Conservation (phyloP, 2,329 filamentous ascomycete species). For the Colletotrichum trifolii region DNA sequence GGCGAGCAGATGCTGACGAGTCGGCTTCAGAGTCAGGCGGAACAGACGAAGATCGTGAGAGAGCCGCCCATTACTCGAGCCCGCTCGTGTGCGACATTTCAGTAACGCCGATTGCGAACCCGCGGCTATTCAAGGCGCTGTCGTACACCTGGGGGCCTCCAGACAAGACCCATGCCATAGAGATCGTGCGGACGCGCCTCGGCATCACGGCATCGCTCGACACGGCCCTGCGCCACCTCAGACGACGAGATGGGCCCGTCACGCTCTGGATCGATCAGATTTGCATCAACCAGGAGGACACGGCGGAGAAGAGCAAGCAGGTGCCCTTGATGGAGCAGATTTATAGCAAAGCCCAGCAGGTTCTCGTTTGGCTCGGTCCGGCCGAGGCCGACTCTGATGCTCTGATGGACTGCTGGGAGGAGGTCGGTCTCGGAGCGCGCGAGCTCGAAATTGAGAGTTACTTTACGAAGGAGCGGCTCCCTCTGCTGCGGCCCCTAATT, state of each 20-base stretch:
- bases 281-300: conserved; percentile 53
- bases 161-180: conserved; percentile 15
- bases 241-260: conserved; percentile 12
- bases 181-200: conserved; percentile 12
- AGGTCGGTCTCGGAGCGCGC: conserved; percentile 43
- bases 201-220: conserved; percentile 34
- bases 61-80: conserved; percentile 1
- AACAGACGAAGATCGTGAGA: conserved; percentile 8
- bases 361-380: conserved; percentile 50
- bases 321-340: conserved; percentile 52
- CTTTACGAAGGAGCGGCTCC: conserved; percentile 17
- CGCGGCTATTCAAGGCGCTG: conserved; percentile 39
- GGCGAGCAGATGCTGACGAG: neutral
- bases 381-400: conserved; percentile 30
- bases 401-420: conserved; percentile 33
- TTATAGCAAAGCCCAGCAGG: conserved; percentile 46
- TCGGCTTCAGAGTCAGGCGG: neutral
- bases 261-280: conserved; percentile 53
- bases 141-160: conserved; percentile 42
- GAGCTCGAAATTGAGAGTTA: conserved; percentile 36
- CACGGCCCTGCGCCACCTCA: conserved; percentile 25
- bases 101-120: conserved; percentile 17
- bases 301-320: conserved; percentile 48
- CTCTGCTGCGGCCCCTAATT: conserved; percentile 3
- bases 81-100: conserved; percentile 23